A percentile compares a stretch with the other conserved stretches of the same genome.
Evolutionary conservation across 805 yeast genomes (phyloP).

Genomic region (Hanseniaspora meyeri): DNA sequence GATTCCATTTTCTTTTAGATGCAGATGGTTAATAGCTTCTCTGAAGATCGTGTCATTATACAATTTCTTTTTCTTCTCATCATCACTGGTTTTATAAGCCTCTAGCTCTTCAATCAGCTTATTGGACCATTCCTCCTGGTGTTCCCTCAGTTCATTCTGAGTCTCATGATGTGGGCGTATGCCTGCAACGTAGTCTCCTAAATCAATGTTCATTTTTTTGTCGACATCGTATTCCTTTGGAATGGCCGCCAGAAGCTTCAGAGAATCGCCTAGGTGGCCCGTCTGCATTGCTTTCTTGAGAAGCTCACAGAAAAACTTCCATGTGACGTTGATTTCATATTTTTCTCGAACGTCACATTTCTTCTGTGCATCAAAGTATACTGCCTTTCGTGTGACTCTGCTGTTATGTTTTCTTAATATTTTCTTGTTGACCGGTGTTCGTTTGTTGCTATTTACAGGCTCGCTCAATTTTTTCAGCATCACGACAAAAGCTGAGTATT

Average conservation of each 20-base stretch:
- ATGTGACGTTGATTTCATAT: neutral
- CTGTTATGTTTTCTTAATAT: neutral
- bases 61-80: neutral
- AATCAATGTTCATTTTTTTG: neutral
- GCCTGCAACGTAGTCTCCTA: neutral
- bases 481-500: neutral
- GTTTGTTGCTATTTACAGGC: neutral
- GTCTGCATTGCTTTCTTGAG: neutral
- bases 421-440: neutral
- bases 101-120: neutral
- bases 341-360: neutral
- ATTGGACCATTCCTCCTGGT: neutral
- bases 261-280: neutral
- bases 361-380: neutral
- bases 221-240: neutral
- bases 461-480: neutral
- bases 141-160: neutral
- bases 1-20: neutral
- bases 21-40: neutral
- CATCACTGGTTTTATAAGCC: neutral
- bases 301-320: neutral
- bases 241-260: neutral
- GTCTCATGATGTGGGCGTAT: neutral
- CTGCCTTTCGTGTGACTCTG: neutral
- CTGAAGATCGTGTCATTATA: neutral